Evolutionary conservation across 108 stramenopile species (phyloP).

Genomic region (Pseudonitzschia multistriata): DNA sequence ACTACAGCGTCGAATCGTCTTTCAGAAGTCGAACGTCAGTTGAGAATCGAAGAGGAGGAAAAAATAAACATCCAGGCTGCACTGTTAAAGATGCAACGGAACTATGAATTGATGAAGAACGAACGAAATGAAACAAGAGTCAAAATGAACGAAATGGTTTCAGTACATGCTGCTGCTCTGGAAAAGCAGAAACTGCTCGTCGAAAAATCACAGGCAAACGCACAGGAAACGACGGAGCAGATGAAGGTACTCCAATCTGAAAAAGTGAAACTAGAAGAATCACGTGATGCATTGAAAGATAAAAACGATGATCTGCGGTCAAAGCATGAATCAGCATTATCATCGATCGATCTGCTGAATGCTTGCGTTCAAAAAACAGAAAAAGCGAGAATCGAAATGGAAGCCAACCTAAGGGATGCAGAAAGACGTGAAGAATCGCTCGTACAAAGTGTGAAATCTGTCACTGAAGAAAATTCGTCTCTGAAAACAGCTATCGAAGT

Average conservation of each 20-base stretch:
- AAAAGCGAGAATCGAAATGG: neutral
- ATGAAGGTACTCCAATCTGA: neutral
- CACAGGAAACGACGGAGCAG: neutral
- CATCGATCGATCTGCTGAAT: neutral
- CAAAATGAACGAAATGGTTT: neutral
- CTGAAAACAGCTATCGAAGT: neutral
- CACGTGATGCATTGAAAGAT: neutral
- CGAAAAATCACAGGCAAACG: neutral
- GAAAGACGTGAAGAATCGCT: constrained; percentile 6
- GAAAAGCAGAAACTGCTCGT: neutral
- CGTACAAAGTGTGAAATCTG: neutral
- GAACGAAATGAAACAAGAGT: neutral
- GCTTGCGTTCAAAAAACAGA: neutral
- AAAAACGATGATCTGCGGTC: neutral
- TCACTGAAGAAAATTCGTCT: neutral
- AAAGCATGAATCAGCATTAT: neutral
- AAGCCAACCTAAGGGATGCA: neutral
- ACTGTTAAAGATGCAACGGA: neutral
- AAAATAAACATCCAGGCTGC: neutral
- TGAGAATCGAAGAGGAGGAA: neutral
- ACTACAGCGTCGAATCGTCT: neutral
- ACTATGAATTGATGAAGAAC: constrained; percentile 1
- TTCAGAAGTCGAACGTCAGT: neutral
- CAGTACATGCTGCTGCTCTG: neutral
- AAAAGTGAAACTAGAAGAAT: neutral